These are phyloP conservation scores for Eimeria brunetti DNA, from an alignment of 169 alveolate genomes.

Conservation along the genomic window DNA sequence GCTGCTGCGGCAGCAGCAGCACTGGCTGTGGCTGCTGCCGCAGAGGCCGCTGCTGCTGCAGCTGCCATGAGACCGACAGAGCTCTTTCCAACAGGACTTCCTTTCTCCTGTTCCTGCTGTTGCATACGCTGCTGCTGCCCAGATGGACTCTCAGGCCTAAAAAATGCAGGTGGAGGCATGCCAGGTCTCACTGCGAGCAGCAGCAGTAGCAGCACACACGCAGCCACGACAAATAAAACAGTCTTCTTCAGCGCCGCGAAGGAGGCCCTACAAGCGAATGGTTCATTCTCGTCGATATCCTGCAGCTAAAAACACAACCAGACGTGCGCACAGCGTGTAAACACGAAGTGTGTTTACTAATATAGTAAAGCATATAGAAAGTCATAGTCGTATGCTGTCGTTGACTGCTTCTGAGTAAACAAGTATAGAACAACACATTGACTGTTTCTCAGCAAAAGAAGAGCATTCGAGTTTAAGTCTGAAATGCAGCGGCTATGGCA, in stretches of 20 bases:
- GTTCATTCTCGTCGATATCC: constrained; percentile 16
- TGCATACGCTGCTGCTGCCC: background rate
- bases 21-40: constrained; percentile 63
- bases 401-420: background rate
- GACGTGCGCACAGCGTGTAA: background rate
- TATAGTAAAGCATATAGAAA: background rate
- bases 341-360: background rate
- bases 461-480: background rate
- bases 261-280: background rate
- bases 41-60: constrained; percentile 67
- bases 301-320: background rate
- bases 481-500: background rate
- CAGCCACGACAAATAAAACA: background rate
- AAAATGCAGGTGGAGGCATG: constrained; percentile 51
- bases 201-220: constrained; percentile 28
- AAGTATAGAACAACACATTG: background rate
- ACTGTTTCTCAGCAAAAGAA: background rate
- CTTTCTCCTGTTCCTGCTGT: background rate
- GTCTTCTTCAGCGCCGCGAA: constrained; percentile 34
- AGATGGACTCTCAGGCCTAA: background rate
- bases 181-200: constrained; percentile 65
- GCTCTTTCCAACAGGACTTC: background rate
- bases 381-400: background rate
- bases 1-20: constrained; percentile 62
- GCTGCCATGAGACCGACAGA: constrained; percentile 55